Percentiles rank a stretch among this genome's conserved stretches.
These are phyloP conservation scores for Quercus aquifolioides DNA, from an alignment of 306 rosid genomes.

Conservation along the genomic window DNA sequence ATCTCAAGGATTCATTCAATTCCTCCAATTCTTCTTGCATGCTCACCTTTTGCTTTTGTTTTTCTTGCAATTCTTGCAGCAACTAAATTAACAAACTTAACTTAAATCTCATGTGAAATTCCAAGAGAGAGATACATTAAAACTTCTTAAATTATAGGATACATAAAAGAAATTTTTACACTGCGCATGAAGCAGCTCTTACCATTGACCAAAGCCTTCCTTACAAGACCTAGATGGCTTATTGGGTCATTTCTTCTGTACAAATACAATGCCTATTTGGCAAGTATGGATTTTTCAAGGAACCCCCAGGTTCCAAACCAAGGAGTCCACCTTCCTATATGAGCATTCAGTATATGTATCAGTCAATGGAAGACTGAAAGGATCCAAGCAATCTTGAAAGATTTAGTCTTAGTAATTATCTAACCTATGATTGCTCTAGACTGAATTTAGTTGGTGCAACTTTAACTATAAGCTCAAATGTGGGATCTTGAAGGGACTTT, in stretches of 20 bases:
- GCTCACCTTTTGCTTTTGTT: slow-evolving; percentile 56
- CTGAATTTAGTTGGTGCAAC: not conserved
- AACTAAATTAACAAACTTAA: slow-evolving; percentile 44
- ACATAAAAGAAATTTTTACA: not conserved
- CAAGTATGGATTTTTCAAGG: not conserved
- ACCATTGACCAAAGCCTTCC: not conserved
- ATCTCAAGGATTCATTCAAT: slow-evolving; percentile 56
- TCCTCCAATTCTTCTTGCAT: slow-evolving; percentile 64
- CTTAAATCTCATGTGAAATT: slow-evolving; percentile 15
- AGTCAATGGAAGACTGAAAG: slow-evolving; percentile 6
- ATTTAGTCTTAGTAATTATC: not conserved
- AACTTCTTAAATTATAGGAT: not conserved
- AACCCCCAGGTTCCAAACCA: not conserved
- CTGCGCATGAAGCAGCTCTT: not conserved
- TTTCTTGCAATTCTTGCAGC: slow-evolving; percentile 58
- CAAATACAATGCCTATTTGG: not conserved
- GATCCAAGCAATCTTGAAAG: not conserved
- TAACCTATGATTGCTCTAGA: not conserved
- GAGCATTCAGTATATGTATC: not conserved
- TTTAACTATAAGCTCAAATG: slow-evolving; percentile 7
- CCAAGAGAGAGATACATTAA: not conserved
- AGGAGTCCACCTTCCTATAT: not conserved
- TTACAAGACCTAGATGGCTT: not conserved
- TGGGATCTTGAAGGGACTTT: not conserved
- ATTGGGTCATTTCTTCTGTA: not conserved